Evolutionary conservation across 768 basidiomycete genomes (phyloP).

Genomic region (Pulveroboletus frians): DNA sequence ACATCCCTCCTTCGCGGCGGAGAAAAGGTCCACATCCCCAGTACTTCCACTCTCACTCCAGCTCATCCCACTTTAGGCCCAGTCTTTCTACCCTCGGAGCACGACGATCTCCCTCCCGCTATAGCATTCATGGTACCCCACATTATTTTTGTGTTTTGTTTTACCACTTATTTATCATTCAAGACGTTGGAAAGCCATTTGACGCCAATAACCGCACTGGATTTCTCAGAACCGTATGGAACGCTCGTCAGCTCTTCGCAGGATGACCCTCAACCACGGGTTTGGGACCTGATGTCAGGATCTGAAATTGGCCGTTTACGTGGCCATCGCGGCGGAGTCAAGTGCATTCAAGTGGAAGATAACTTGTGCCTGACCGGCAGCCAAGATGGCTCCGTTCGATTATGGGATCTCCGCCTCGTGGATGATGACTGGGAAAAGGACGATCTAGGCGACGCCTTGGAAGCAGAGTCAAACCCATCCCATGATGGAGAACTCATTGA

Average conservation of each 20-base stretch:
- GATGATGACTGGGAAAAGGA: conserved; percentile 62
- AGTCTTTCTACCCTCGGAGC: conserved; percentile 94
- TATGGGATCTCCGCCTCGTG: conserved; percentile 89
- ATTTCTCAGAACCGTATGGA: conserved; percentile 96
- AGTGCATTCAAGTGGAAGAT: conserved; percentile 90
- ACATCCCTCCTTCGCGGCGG: conserved; percentile 28
- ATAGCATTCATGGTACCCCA: conserved; percentile 89
- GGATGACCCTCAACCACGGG: conserved; percentile 80
- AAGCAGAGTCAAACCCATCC: conserved; percentile 47
- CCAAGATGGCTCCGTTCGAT: conserved; percentile 73
- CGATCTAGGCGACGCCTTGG: conserved; percentile 56
- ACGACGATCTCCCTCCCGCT: conserved; percentile 89
- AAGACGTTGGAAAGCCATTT: conserved; percentile 81
- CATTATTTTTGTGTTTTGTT: not conserved
- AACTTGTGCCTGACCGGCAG: conserved; percentile 87
- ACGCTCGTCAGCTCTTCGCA: conserved; percentile 83
- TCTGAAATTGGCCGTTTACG: conserved; percentile 79
- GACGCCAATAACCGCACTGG: conserved; percentile 79
- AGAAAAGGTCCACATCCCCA: conserved; percentile 24
- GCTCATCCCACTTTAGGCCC: conserved; percentile 52
- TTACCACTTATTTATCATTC: conserved; percentile 10
- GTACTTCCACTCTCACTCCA: not conserved
- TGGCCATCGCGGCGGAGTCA: conserved; percentile 79
- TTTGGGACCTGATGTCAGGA: conserved; percentile 93
- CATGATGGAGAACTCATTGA: conserved; percentile 36